Percentiles rank a stretch among this genome's conserved stretches.
Evolutionary conservation across 352 stramenopile genomes (phyloP).

Genomic region (Phytophthora pluvialis): DNA sequence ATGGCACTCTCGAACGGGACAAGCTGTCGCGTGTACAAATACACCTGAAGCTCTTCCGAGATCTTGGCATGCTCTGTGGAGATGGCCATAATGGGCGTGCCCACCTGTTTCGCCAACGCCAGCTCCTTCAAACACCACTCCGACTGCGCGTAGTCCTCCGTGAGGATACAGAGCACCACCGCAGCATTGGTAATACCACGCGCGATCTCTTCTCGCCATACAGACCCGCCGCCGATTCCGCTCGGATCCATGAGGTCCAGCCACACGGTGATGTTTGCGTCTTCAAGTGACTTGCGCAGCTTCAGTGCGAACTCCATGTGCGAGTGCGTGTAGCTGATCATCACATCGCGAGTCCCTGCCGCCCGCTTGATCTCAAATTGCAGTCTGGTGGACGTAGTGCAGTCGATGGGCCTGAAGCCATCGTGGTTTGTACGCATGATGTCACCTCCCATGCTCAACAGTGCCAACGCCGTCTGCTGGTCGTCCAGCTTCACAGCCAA

Average conservation of each 20-base stretch:
- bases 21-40: slow-evolving; percentile 85
- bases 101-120: slow-evolving; percentile 80
- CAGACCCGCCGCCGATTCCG: slow-evolving; percentile 75
- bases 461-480: slow-evolving; percentile 67
- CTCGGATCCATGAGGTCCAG: slow-evolving; percentile 86
- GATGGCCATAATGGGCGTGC: slow-evolving; percentile 79
- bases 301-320: slow-evolving; percentile 83
- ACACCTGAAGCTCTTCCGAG: slow-evolving; percentile 86
- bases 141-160: slow-evolving; percentile 75
- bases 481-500: slow-evolving; percentile 86
- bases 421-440: slow-evolving; percentile 82
- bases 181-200: slow-evolving; percentile 74
- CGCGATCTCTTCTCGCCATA: slow-evolving; percentile 86
- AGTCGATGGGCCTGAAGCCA: slow-evolving; percentile 71
- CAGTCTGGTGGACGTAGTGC: slow-evolving; percentile 75
- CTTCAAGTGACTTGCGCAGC: slow-evolving; percentile 68
- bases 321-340: slow-evolving; percentile 90
- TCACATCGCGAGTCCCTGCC: slow-evolving; percentile 76
- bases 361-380: slow-evolving; percentile 82
- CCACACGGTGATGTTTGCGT: slow-evolving; percentile 81
- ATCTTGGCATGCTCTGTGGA: slow-evolving; percentile 75
- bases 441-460: slow-evolving; percentile 75
- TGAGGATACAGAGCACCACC: slow-evolving; percentile 80
- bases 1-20: slow-evolving; percentile 82
- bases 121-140: slow-evolving; percentile 87